These are phyloP conservation scores for Arthrocladium fulminans DNA, from an alignment of 2,329 filamentous ascomycete genomes.

Conservation along the genomic window DNA sequence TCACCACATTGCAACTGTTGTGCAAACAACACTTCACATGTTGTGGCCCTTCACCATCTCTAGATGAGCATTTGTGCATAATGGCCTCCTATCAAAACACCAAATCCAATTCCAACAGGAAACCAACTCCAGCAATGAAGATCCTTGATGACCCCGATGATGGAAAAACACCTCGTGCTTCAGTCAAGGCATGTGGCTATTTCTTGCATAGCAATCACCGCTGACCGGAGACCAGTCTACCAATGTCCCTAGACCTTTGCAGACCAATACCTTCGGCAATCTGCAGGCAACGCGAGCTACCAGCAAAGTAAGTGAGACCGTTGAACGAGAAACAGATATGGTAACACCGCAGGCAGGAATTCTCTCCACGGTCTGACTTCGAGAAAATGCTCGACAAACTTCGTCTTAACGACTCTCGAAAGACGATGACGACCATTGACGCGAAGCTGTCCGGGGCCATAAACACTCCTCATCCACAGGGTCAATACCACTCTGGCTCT, in stretches of 20 bases:
- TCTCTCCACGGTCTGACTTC: constrained; percentile 37
- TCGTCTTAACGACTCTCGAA: constrained; percentile 29
- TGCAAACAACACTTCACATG: constrained; percentile 15
- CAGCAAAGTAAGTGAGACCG: constrained; percentile 17
- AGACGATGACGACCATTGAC: constrained; percentile 15
- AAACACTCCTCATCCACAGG: neutral
- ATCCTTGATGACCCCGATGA: constrained; percentile 16
- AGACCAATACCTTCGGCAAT: constrained; percentile 29
- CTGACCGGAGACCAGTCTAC: constrained; percentile 13
- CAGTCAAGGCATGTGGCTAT: constrained; percentile 11
- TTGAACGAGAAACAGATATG: neutral
- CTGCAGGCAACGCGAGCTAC: constrained; percentile 23
- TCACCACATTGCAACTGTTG: constrained; percentile 6
- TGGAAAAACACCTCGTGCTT: constrained; percentile 8
- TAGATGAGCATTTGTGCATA: constrained; percentile 6
- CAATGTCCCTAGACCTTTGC: constrained; percentile 26
- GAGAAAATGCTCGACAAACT: constrained; percentile 50
- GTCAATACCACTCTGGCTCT: neutral
- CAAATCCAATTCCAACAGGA: neutral
- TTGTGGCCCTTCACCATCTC: constrained; percentile 10
- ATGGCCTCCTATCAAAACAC: constrained; percentile 6
- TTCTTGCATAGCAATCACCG: constrained; percentile 7
- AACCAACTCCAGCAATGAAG: constrained; percentile 18
- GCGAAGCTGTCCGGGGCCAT: constrained; percentile 8
- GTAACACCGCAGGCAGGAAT: neutral